Evolutionary conservation across 495 filamentous ascomycete species (phyloP).

Genomic region (Talaromyces ruber): DNA sequence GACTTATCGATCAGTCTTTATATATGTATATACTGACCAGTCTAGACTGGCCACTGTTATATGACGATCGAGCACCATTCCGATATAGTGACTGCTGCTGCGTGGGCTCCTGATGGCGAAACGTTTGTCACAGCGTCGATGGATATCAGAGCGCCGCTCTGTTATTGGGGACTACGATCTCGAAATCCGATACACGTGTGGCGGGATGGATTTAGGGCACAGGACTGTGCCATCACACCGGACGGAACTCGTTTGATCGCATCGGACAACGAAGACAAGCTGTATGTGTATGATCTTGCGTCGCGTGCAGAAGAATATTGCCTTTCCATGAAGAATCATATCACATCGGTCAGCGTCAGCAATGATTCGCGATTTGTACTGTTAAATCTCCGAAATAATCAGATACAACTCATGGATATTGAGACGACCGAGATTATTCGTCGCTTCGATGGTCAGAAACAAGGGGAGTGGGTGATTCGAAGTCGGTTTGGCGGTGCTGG

Average conservation of each 20-base stretch:
- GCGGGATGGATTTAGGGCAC: slow-evolving; percentile 64
- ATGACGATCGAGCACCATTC: slow-evolving; percentile 57
- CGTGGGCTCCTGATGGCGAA: slow-evolving; percentile 73
- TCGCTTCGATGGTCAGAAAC: slow-evolving; percentile 63
- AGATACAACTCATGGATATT: slow-evolving; percentile 70
- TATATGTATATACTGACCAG: not conserved
- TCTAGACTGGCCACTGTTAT: slow-evolving; percentile 62
- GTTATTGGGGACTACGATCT: slow-evolving; percentile 51
- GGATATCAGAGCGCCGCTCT: slow-evolving; percentile 55
- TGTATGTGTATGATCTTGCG: slow-evolving; percentile 76
- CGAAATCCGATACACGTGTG: slow-evolving; percentile 52
- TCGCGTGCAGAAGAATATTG: slow-evolving; percentile 68
- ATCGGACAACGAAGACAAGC: slow-evolving; percentile 56
- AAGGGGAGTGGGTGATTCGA: slow-evolving; percentile 67
- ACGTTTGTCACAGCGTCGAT: slow-evolving; percentile 76
- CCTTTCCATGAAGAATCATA: slow-evolving; percentile 51
- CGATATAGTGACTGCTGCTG: slow-evolving; percentile 76
- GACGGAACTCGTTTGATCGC: slow-evolving; percentile 73
- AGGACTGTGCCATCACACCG: slow-evolving; percentile 73
- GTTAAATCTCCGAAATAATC: slow-evolving; percentile 68
- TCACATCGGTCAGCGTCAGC: slow-evolving; percentile 76
- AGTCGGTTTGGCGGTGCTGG: slow-evolving; percentile 79
- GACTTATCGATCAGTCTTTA: slow-evolving; percentile 9
- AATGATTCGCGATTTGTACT: slow-evolving; percentile 69
- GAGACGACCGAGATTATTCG: slow-evolving; percentile 63